Percentiles rank a stretch among this genome's conserved stretches.
Evolutionary conservation across 2,329 filamentous ascomycete species (phyloP).

Genomic region (Claviceps lovelessii): DNA sequence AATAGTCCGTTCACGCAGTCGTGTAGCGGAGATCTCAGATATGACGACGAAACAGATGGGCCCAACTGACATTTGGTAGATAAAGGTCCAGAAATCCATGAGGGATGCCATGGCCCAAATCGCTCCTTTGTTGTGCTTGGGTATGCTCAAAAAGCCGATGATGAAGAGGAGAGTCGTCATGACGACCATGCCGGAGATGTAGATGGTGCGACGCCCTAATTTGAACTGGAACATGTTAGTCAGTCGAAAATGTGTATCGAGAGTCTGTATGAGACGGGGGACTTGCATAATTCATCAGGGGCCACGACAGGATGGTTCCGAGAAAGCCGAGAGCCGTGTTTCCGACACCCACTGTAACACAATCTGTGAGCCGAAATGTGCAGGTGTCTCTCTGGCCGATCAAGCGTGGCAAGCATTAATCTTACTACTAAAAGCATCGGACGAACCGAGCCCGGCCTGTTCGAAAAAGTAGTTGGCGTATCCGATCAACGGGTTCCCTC

Average conservation of each 20-base stretch:
- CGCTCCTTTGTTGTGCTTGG: constrained; percentile 16
- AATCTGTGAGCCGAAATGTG: background rate
- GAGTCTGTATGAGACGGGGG: background rate
- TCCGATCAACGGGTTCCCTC: constrained; percentile 48
- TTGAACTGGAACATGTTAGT: constrained; percentile 5
- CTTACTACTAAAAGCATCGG: constrained; percentile 11
- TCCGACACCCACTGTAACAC: constrained; percentile 15
- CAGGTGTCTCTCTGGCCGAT: background rate
- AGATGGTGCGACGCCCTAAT: constrained; percentile 27
- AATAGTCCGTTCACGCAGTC: constrained; percentile 19
- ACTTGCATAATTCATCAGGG: constrained; percentile 20
- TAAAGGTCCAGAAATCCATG: constrained; percentile 27
- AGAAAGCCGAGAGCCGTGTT: constrained; percentile 27
- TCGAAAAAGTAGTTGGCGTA: constrained; percentile 37
- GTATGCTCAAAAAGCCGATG: constrained; percentile 26
- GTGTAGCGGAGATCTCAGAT: constrained; percentile 23
- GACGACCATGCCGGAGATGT: constrained; percentile 13
- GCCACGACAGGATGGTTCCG: constrained; percentile 26
- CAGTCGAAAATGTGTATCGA: background rate
- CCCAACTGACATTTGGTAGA: constrained; percentile 27
- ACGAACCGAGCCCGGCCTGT: constrained; percentile 16
- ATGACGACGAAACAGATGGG: constrained; percentile 29
- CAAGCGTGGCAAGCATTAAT: background rate
- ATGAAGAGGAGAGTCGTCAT: constrained; percentile 25
- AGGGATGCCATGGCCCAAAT: constrained; percentile 25